A percentile compares a stretch with the other conserved stretches of the same genome.
Evolutionary conservation across 257 asterid genomes (phyloP).

Genomic region (Petunia axillaris): DNA sequence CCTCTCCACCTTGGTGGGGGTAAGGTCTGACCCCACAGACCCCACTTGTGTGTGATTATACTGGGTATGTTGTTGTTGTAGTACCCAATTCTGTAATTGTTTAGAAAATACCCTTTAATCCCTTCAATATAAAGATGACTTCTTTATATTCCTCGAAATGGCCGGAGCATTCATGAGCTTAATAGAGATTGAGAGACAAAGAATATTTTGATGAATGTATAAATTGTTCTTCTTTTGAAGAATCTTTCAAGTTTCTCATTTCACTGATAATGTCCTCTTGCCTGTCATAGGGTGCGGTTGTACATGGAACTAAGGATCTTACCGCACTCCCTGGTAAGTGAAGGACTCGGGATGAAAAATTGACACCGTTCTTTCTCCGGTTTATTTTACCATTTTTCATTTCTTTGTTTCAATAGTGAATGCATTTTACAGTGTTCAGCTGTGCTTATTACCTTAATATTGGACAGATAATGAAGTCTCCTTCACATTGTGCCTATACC

Average conservation of each 20-base stretch:
- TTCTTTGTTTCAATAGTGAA: conserved; percentile 20
- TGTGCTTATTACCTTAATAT: conserved; percentile 22
- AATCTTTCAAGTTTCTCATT: not conserved
- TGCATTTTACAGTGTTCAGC: not conserved
- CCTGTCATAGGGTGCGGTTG: conserved; percentile 46
- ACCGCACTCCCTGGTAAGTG: conserved; percentile 51
- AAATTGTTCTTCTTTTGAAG: conserved; percentile 20
- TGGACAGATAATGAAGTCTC: conserved; percentile 74
- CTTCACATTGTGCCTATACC: conserved; percentile 74
- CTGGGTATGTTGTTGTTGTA: not conserved
- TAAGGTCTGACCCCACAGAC: too few species aligned
- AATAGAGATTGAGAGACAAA: not conserved
- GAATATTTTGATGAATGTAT: not conserved
- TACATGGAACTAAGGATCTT: conserved; percentile 38
- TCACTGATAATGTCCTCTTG: conserved; percentile 1
- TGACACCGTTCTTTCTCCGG: not conserved
- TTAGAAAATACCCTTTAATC: too few species aligned
- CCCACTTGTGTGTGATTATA: too few species aligned
- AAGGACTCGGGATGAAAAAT: conserved; percentile 18
- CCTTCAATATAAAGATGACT: not conserved
- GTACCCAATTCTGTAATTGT: not conserved
- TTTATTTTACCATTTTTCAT: conserved; percentile 4
- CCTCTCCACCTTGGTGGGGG: too few species aligned
- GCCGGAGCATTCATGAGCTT: not conserved
- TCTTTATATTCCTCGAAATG: not conserved